These are phyloP conservation scores for Diaporthe citri DNA, from an alignment of 2,329 filamentous ascomycete species.

Conservation along the genomic window DNA sequence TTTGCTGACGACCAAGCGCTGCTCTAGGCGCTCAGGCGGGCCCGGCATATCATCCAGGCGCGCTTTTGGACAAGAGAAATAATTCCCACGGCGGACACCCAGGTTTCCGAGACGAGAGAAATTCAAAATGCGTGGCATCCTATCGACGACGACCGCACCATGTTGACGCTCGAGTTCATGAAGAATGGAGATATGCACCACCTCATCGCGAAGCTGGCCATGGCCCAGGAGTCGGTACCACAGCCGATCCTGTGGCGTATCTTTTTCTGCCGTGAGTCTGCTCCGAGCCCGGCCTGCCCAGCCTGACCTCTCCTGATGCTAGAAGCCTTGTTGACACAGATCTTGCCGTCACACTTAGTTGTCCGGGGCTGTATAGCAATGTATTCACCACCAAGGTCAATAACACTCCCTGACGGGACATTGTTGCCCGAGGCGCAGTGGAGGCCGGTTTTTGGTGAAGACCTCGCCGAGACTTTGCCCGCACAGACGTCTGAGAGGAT, in stretches of 20 bases:
- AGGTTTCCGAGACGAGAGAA: not conserved
- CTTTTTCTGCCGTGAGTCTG: constrained; percentile 24
- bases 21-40: not conserved
- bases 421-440: not conserved
- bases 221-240: not conserved
- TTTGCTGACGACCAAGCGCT: not conserved
- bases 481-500: not conserved
- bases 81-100: not conserved
- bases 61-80: not conserved
- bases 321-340: not conserved
- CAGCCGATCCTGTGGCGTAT: constrained; percentile 17
- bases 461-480: not conserved
- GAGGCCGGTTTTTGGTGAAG: not conserved
- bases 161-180: constrained; percentile 27
- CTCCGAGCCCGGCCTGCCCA: too few species aligned
- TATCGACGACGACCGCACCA: not conserved
- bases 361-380: constrained; percentile 17
- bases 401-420: not conserved
- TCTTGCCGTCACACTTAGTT: not conserved
- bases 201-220: not conserved
- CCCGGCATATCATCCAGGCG: not conserved
- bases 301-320: not conserved
- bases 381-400: not conserved
- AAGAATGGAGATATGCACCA: not conserved
- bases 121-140: not conserved